Conservation (phyloP, 768 basidiomycete genomes). For the Lyophyllum decastes region DNA sequence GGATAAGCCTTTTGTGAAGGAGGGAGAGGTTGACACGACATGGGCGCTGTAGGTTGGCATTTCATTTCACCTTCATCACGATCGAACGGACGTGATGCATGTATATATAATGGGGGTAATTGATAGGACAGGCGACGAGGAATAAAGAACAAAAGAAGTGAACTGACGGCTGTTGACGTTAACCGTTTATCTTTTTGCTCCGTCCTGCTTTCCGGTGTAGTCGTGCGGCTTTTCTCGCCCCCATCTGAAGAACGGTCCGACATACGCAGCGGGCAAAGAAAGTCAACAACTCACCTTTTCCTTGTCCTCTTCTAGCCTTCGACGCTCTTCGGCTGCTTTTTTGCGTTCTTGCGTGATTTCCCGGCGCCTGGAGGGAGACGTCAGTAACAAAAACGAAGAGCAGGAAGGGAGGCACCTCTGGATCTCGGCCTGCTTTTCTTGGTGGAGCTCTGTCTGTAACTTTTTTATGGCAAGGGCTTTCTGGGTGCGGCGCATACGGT, state of each 20-base stretch:
- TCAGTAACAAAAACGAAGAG: constrained; percentile 5
- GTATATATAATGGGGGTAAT: constrained; percentile 2
- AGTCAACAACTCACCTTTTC: constrained; percentile 45
- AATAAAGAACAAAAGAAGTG: constrained; percentile 3
- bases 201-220: constrained; percentile 72
- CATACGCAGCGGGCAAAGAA: background rate
- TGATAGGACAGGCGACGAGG: constrained; percentile 4
- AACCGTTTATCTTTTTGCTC: constrained; percentile 81
- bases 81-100: constrained; percentile 10
- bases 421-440: constrained; percentile 72
- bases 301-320: constrained; percentile 65
- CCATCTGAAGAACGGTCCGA: constrained; percentile 54
- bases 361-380: constrained; percentile 46
- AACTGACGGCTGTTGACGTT: constrained; percentile 19
- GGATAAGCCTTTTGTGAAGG: constrained; percentile 83
- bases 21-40: constrained; percentile 76
- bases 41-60: constrained; percentile 60
- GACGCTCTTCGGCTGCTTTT: constrained; percentile 72
- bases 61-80: background rate
- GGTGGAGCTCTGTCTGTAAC: constrained; percentile 70
- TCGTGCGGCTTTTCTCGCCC: constrained; percentile 74
- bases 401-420: constrained; percentile 44
- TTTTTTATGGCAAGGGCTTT: constrained; percentile 72
- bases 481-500: constrained; percentile 69
- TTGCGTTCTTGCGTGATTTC: constrained; percentile 72